Percentiles rank a stretch among this genome's conserved stretches.
These are phyloP conservation scores for Colletotrichum trifolii DNA, from an alignment of 2,329 filamentous ascomycete genomes.

Conservation along the genomic window DNA sequence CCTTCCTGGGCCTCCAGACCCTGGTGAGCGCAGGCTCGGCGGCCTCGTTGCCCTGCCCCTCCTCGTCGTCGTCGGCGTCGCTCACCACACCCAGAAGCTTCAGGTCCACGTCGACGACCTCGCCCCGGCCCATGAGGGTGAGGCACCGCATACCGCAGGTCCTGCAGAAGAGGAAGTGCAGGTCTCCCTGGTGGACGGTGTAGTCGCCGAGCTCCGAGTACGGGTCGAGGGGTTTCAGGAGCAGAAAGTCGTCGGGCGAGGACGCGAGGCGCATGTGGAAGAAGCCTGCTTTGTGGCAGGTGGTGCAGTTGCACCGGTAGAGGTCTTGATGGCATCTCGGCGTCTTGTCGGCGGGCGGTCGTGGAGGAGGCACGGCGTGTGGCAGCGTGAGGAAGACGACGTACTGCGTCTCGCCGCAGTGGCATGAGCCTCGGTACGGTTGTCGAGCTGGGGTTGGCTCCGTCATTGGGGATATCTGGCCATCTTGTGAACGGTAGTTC, in stretches of 20 bases:
- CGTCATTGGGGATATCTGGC: not conserved
- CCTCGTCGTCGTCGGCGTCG: slow-evolving; percentile 3
- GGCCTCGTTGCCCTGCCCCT: slow-evolving; percentile 13
- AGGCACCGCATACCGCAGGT: slow-evolving; percentile 58
- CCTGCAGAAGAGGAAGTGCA: slow-evolving; percentile 59
- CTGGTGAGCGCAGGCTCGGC: slow-evolving; percentile 26
- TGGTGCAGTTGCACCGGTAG: slow-evolving; percentile 60
- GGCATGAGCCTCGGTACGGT: slow-evolving; percentile 55
- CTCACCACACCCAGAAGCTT: slow-evolving; percentile 32
- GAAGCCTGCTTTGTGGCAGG: slow-evolving; percentile 59
- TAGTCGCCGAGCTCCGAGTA: slow-evolving; percentile 54
- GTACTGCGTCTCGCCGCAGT: slow-evolving; percentile 57
- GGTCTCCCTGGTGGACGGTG: slow-evolving; percentile 41
- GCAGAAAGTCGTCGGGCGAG: slow-evolving; percentile 54
- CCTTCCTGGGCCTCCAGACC: slow-evolving; percentile 46
- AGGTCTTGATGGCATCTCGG: slow-evolving; percentile 42
- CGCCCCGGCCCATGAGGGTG: slow-evolving; percentile 49
- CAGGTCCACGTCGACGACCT: slow-evolving; percentile 42
- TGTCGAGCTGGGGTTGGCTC: slow-evolving; percentile 35
- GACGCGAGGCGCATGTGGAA: slow-evolving; percentile 55
- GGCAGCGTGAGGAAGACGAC: slow-evolving; percentile 56
- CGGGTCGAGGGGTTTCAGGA: slow-evolving; percentile 54
- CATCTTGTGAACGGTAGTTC: too few species aligned
- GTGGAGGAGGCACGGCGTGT: slow-evolving; percentile 34
- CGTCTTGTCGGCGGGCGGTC: slow-evolving; percentile 7